phyloP scores from a whole-genome alignment of 768 basidiomycete genomes.

The Plicaturopsis crispa region DNA sequence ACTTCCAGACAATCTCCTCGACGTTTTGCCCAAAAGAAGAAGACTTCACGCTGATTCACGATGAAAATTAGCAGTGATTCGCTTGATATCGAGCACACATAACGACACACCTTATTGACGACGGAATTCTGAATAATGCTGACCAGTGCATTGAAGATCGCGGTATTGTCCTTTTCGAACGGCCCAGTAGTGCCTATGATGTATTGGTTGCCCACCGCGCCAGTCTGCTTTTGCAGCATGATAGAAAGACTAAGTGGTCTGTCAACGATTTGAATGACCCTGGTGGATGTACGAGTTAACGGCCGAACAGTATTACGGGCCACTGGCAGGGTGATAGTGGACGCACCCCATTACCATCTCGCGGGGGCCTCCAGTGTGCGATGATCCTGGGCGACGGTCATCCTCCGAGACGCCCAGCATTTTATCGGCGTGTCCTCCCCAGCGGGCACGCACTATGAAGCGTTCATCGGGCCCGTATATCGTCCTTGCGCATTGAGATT shows the following conservation, averaged over 20 bases:
- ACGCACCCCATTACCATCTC: slow-evolving; percentile 1
- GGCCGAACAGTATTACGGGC: background rate
- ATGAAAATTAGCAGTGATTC: background rate
- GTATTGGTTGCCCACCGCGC: background rate
- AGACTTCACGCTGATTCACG: slow-evolving; percentile 2
- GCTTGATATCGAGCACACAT: background rate
- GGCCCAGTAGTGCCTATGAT: background rate
- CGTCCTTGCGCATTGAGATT: slow-evolving; percentile 3
- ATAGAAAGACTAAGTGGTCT: background rate
- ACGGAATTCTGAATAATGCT: background rate
- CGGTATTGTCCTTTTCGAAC: background rate
- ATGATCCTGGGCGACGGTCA: slow-evolving; percentile 2
- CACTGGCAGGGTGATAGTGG: slow-evolving; percentile 3
- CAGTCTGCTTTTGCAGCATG: background rate
- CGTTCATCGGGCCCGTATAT: slow-evolving; percentile 8
- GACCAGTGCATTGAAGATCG: background rate
- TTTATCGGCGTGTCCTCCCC: slow-evolving; percentile 8
- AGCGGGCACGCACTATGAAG: slow-evolving; percentile 9
- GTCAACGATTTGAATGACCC: background rate
- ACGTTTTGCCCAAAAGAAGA: slow-evolving; percentile 8
- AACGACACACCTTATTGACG: slow-evolving; percentile 6
- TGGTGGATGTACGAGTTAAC: background rate
- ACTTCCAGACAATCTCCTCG: slow-evolving; percentile 9
- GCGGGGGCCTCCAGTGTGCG: background rate
- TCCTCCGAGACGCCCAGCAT: slow-evolving; percentile 4